Base-by-base conservation (phyloP, 768 basidiomycete species). In the Boletus coccyginus region DNA sequence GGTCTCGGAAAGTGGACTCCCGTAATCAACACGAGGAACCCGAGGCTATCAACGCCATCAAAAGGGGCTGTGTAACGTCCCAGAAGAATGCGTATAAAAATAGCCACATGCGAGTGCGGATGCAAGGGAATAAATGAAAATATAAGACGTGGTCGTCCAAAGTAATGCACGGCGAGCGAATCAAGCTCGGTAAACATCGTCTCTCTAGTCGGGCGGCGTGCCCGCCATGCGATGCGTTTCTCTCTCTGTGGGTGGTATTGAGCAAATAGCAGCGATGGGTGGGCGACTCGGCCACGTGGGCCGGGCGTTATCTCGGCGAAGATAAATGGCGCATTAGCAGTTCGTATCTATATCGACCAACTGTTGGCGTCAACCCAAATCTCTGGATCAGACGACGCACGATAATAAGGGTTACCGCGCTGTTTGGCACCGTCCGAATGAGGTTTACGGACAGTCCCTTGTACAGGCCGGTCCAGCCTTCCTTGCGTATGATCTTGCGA, bases 391-490 rank as follows among this genome's bases (percentile, higher is more conserved):
- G 55, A 51, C 42, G 3, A 68, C 66, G 61, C 53, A 71, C 70
- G 70, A 58, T 69, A 98, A 73, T 83, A 99, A n/a, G 89, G 39
- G 97, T 99, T 60, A 98, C 90, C 5, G 94, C 94, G 63, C 91
- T 93, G 70, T 94, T 94, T 16, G 97, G 97, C 60, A 98, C 96
- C 9, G 97, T 99, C 56, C 96, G 79, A 50, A 98, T 73, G 27
- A 99, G 81, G 73, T 98, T 98, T 60, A 98, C 85, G n/a, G 90
- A 91, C 56, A 99, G 71, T 8, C 97, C 97, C 57, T 89, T 88
- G 76, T 99, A 99, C 53, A 98, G 80, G 35, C 89, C 92, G 41
- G 79, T 80, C 88, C 91, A 92, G 14, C 94, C 94, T 68, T 96
- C 94, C 62, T 90, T 87, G 42, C 73, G 69, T 50, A 94, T 74